Base-by-base conservation (phyloP, 2,329 filamentous ascomycete genomes). In the Aspergillus felis region DNA sequence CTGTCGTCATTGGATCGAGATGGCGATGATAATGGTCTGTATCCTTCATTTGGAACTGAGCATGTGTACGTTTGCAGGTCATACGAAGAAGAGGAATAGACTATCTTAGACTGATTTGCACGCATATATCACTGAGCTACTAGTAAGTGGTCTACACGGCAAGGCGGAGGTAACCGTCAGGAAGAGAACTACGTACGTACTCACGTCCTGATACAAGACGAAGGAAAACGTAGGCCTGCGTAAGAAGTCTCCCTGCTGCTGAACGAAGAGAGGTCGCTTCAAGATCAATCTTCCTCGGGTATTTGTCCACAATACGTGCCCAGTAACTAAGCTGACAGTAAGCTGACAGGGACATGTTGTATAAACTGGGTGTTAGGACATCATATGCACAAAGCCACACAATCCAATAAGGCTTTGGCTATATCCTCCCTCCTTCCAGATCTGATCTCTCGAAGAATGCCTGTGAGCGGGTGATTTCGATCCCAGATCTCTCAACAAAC, bases 401-500 rank as follows among this genome's bases (percentile, higher is more conserved):
- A 10, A 9, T 17, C 4, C 8, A 4, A 12, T 9, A 20, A 22
- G 10, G 4, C 22, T 24, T 47, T 57, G 47, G n/a, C 48, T 56
- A 58, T 57, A 53, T 56, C 54, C 54, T 54, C 50, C 54, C 57
- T 58, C 57, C 56, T 27, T 55, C 51, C 41, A 54, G 35, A 20
- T 57, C 52, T 32, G 25, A 29, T 35, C 54, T 61, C 53, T 70
- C 66, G 58, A 81, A 81, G 66, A 79, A 80, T 8, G 70, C 69
- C 56, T 72, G 72, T 9, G 76, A 74, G 46, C 79, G 71, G 42
- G 78, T 80, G 50, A 82, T 74, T 60, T 80, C 76, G n/a, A 82
- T 75, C 9, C 78, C 79, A 9, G 78, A 76, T 47, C 74, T 69
- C 54, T 77, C 74, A 8, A 81, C 80, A 66, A 80, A 79, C 3